phyloP scores from a whole-genome alignment of 2,329 filamentous ascomycete genomes.

The Arachnopeziza araneosa region DNA sequence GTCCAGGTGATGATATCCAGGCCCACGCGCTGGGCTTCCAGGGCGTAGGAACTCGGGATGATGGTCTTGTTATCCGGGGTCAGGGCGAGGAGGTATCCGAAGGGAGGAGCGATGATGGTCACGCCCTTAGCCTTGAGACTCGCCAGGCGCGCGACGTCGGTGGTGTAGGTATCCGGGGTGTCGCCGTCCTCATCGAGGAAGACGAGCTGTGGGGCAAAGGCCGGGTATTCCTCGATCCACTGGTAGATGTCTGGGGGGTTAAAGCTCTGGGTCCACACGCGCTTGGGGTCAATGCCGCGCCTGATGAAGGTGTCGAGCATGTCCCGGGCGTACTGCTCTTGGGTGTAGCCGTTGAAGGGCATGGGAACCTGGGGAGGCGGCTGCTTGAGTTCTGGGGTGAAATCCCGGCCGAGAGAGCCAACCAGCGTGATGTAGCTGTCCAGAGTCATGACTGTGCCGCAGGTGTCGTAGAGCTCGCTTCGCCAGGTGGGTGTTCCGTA shows the following conservation, averaged over 20 bases:
- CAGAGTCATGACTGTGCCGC: conserved; percentile 16
- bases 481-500: conserved; percentile 15
- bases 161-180: conserved; percentile 2
- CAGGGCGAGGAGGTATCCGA: conserved; percentile 7
- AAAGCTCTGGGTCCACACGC: conserved; percentile 18
- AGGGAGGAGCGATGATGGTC: conserved; percentile 15
- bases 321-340: conserved; percentile 17
- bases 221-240: conserved; percentile 18
- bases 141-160: conserved; percentile 8
- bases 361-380: conserved; percentile 4
- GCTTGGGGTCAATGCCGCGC: conserved; percentile 11
- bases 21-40: conserved; percentile 8
- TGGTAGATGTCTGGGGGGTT: conserved; percentile 15
- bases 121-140: conserved; percentile 11
- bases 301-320: conserved; percentile 17
- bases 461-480: conserved; percentile 19
- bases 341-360: conserved; percentile 21
- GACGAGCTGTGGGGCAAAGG: conserved; percentile 16
- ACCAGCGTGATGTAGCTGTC: conserved; percentile 18
- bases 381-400: conserved; percentile 18
- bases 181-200: conserved; percentile 17
- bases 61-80: conserved; percentile 14
- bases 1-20: conserved; percentile 19
- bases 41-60: conserved; percentile 14
- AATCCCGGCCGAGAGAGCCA: conserved; percentile 15